A percentile compares a stretch with the other conserved stretches of the same genome.
These are phyloP conservation scores for Lablab purpureus DNA, from an alignment of 306 rosid genomes.

Conservation along the genomic window DNA sequence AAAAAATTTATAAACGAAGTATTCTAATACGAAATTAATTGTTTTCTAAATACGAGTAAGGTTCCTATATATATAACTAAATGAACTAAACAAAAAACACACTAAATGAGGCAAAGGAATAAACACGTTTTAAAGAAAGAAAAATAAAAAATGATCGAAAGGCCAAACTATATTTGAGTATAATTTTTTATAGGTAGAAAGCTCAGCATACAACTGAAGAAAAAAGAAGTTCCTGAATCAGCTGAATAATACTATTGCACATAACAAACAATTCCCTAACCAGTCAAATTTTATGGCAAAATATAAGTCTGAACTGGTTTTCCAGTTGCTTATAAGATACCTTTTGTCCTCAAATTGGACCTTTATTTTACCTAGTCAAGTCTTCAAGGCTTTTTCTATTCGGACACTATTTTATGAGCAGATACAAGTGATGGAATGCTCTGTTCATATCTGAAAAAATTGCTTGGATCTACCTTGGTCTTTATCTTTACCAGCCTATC, in stretches of 20 bases:
- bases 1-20: neutral
- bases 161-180: neutral
- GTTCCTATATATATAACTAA: too few species aligned
- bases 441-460: constrained; percentile 75
- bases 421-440: constrained; percentile 66
- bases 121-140: neutral
- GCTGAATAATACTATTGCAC: constrained; percentile 8
- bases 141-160: neutral
- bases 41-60: neutral
- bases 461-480: constrained; percentile 65
- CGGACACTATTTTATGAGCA: constrained; percentile 42
- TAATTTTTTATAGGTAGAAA: neutral
- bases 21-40: neutral
- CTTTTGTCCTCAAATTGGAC: constrained; percentile 2
- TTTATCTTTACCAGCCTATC: constrained; percentile 69
- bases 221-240: neutral
- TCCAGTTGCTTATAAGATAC: constrained; percentile 17
- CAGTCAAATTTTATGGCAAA: constrained; percentile 5
- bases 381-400: constrained; percentile 29
- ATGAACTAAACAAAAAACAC: too few species aligned
- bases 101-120: neutral
- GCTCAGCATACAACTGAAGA: neutral
- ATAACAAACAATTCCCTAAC: constrained; percentile 7
- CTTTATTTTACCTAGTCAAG: constrained; percentile 22
- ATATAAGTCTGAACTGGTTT: constrained; percentile 1